A percentile compares a stretch with the other conserved stretches of the same genome.
Evolutionary conservation across 352 stramenopile species (phyloP).

Genomic region (Phytophthora boehmeriae): DNA sequence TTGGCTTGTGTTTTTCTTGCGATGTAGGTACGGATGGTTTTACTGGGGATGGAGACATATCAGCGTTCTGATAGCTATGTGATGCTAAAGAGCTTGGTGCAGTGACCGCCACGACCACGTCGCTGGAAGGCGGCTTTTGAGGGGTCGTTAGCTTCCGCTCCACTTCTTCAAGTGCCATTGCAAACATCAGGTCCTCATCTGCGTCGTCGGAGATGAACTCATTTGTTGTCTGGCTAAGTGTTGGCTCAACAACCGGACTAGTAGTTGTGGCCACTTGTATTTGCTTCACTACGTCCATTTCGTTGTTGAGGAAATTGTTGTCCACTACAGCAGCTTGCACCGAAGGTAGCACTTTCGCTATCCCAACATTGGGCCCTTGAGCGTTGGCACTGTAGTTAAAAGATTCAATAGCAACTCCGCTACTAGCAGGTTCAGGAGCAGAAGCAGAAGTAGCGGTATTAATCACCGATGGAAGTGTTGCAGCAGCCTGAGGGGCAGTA

Average conservation of each 20-base stretch:
- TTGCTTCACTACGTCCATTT: background rate
- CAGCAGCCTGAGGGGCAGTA: background rate
- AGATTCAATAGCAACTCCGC: background rate
- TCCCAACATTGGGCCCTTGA: background rate
- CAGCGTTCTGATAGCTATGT: slow-evolving; percentile 1
- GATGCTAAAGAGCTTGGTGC: slow-evolving; percentile 4
- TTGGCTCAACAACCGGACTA: background rate
- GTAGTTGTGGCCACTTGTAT: background rate
- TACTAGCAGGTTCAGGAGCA: background rate
- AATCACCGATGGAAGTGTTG: no score
- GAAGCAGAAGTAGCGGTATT: background rate
- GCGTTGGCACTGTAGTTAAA: background rate
- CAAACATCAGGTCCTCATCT: slow-evolving; percentile 71
- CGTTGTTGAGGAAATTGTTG: background rate
- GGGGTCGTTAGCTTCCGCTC: slow-evolving; percentile 49
- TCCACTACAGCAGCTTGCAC: background rate
- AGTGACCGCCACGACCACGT: background rate
- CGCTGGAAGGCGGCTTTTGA: slow-evolving; percentile 19
- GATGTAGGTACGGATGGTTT: slow-evolving; percentile 3
- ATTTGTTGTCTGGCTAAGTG: slow-evolving; percentile 20
- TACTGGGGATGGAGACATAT: slow-evolving; percentile 3
- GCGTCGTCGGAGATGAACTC: slow-evolving; percentile 70
- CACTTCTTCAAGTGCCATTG: slow-evolving; percentile 68
- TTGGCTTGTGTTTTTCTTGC: background rate
- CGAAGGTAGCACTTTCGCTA: background rate